Evolutionary conservation across 2,329 filamentous ascomycete genomes (phyloP), one percentile per base, ranked within the genome.

Genomic region (Microthyrium microscopicum): DNA sequence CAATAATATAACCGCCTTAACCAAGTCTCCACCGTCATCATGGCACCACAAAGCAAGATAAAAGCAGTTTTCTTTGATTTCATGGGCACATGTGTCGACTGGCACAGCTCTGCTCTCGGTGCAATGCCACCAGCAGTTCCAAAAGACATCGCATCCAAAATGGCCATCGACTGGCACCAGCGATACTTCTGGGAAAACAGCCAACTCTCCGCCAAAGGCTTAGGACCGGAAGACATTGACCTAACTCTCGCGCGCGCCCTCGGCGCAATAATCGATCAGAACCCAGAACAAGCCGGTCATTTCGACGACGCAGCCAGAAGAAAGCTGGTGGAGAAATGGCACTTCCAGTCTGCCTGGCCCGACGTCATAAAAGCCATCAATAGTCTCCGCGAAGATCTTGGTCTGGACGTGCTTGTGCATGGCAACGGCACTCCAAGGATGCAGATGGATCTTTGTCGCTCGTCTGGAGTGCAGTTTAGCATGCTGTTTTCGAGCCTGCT

Each of bases 21-120:
- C n/a, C n/a, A n/a, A n/a, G n/a, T n/a, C n/a, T n/a, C n/a, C n/a
- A n/a, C n/a, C n/a, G n/a, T n/a, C n/a, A n/a, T n/a, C n/a, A n/a
- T n/a, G n/a, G n/a, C n/a, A n/a, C n/a, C n/a, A n/a, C n/a, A n/a
- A n/a, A n/a, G n/a, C n/a, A n/a, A n/a, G n/a, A n/a, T 25, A 25
- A 64, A 60, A 45, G 64, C 61, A 3, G 51, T 68, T 26, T 60
- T 68, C 40, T 70, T 69, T 47, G 62, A 70, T 48, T 64, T 70
- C 43, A 70, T 70, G 65, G 65, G 67, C 17, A 70, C 66, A 18
- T 70, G 65, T 40, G 61, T 66, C 3, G 57, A 71, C 45, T 70
- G 64, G 66, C 63, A 69, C 38, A 39, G 41, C 17, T 41, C 42
- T 6, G 26, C 42, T 11, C 32, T 42, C 4, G 29, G 35, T 6